Evolutionary conservation across 805 yeast genomes (phyloP).

Genomic region (Zygosaccharomyces gambellarensis): DNA sequence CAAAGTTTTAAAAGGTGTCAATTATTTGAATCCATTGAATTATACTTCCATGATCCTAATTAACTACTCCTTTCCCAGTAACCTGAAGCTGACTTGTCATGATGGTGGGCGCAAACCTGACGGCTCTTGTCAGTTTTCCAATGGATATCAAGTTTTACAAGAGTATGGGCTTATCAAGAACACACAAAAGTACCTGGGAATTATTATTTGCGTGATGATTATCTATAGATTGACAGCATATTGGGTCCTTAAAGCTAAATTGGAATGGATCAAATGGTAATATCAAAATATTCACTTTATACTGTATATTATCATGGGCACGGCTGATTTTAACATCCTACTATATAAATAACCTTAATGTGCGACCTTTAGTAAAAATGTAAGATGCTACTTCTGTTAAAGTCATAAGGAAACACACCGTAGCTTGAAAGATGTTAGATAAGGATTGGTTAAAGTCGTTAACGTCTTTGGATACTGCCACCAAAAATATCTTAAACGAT

Average conservation of each 20-base stretch:
- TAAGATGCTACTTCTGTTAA: not conserved
- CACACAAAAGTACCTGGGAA: slow-evolving; percentile 37
- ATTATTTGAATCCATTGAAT: slow-evolving; percentile 73
- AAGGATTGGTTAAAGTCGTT: slow-evolving; percentile 1
- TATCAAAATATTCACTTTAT: not conserved
- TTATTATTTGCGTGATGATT: slow-evolving; percentile 26
- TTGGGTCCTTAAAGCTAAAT: slow-evolving; percentile 24
- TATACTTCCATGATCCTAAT: slow-evolving; percentile 60
- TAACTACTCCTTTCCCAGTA: slow-evolving; percentile 52
- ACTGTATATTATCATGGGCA: not conserved
- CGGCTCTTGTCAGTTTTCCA: slow-evolving; percentile 43
- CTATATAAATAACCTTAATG: not conserved
- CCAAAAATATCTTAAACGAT: not conserved
- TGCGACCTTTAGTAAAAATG: not conserved
- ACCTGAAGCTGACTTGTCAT: slow-evolving; percentile 48
- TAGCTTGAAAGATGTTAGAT: slow-evolving; percentile 1
- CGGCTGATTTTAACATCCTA: not conserved
- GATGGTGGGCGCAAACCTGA: slow-evolving; percentile 35
- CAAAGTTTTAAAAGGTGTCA: slow-evolving; percentile 59
- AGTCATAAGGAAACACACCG: not conserved
- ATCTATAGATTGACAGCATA: slow-evolving; percentile 27
- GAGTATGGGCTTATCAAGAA: slow-evolving; percentile 43
- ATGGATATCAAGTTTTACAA: slow-evolving; percentile 54
- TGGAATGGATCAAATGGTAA: slow-evolving; percentile 30
- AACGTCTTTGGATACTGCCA: not conserved